phyloP scores from a whole-genome alignment of 2,329 filamentous ascomycete species.

The Sarocladiaceae sp. region DNA sequence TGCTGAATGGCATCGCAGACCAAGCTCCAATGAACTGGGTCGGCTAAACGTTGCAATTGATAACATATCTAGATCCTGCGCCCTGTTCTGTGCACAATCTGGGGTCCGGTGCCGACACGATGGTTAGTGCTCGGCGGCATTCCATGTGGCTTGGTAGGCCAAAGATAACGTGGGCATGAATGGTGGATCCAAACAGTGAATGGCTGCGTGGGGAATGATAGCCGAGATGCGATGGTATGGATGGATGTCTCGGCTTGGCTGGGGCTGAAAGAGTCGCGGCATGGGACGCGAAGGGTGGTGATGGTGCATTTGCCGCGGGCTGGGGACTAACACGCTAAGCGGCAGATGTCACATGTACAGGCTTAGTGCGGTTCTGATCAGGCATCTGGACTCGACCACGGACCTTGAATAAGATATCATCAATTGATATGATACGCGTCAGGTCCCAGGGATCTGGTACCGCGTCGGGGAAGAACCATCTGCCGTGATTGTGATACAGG shows the following conservation, averaged over 20 bases:
- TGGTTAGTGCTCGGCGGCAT: no score
- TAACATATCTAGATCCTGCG: background rate
- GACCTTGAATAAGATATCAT: no score
- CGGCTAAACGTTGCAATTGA: background rate
- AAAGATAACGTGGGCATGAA: background rate
- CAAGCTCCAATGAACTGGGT: background rate
- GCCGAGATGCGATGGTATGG: no score
- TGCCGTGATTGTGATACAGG: no score
- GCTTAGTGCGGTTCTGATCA: no score
- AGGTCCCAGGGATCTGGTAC: background rate
- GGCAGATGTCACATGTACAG: background rate
- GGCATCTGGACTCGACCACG: no score
- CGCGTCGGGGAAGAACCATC: conserved; percentile 1
- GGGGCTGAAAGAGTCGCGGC: no score
- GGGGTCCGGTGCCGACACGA: background rate
- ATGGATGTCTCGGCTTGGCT: background rate
- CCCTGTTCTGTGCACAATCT: background rate
- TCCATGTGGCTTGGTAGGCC: background rate
- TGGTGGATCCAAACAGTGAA: no score
- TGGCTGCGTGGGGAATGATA: no score
- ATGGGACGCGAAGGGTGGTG: background rate
- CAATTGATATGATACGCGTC: background rate
- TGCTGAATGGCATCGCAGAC: background rate
- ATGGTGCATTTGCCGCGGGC: background rate
- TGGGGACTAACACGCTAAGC: background rate